Percentiles rank a stretch among this genome's conserved stretches.
Conservation (phyloP, 805 yeast genomes). For the Priceomyces carsonii region DNA sequence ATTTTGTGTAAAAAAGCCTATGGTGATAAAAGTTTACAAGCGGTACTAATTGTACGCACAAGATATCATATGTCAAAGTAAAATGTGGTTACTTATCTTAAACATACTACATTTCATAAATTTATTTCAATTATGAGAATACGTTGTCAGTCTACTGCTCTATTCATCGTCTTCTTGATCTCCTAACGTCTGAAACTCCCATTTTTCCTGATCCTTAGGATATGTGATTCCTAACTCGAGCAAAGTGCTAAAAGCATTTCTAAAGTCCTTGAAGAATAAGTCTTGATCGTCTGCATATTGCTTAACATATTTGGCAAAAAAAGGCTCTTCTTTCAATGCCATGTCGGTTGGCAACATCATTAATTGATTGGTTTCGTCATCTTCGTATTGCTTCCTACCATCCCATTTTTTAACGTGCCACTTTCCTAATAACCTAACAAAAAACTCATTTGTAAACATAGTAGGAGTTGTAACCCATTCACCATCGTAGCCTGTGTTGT, state of each 20-base stretch:
- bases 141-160: no score
- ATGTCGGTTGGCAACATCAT: conserved; percentile 66
- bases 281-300: conserved; percentile 51
- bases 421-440: conserved; percentile 40
- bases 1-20: background rate
- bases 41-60: no score
- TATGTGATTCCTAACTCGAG: conserved; percentile 50
- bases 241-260: conserved; percentile 46
- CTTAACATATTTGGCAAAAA: conserved; percentile 47
- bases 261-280: conserved; percentile 50
- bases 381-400: conserved; percentile 43
- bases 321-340: conserved; percentile 48
- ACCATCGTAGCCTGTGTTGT: conserved; percentile 41
- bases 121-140: no score
- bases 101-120: no score
- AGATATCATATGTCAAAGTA: no score
- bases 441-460: conserved; percentile 44
- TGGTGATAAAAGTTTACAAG: background rate
- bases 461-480: conserved; percentile 46
- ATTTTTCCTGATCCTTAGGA: conserved; percentile 47
- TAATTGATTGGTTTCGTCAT: conserved; percentile 34
- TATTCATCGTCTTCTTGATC: conserved; percentile 45
- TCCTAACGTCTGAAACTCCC: conserved; percentile 64
- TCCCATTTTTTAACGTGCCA: conserved; percentile 54
- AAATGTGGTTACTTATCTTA: no score